These are phyloP conservation scores for Fusarium sp. DNA, from an alignment of 2,329 filamentous ascomycete genomes.

Conservation along the genomic window DNA sequence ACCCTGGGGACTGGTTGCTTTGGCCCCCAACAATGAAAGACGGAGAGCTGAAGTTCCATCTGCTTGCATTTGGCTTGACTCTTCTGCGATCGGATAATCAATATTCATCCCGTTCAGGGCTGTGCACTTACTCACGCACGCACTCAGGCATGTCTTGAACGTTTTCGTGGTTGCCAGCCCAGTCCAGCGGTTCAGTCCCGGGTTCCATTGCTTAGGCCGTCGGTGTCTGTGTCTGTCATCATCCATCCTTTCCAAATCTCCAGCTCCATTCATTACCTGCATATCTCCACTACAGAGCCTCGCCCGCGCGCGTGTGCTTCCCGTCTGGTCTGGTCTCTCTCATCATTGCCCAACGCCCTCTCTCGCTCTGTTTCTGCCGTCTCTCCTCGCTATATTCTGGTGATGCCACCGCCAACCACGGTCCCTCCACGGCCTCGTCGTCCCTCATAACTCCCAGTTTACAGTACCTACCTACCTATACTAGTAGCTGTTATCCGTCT, in stretches of 20 bases:
- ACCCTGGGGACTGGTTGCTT: slow-evolving; percentile 13
- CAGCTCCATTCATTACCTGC: slow-evolving; percentile 34
- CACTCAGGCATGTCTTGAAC: no score
- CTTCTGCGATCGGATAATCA: no score
- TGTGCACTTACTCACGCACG: no score
- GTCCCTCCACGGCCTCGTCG: background rate
- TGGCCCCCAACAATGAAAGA: slow-evolving; percentile 6
- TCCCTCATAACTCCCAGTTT: background rate
- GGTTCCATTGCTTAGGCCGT: no score
- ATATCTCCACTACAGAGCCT: slow-evolving; percentile 38
- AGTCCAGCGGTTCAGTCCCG: no score
- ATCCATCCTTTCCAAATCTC: slow-evolving; percentile 18
- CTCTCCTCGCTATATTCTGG: background rate
- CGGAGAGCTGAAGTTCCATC: no score
- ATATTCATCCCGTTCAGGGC: no score
- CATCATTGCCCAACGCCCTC: background rate
- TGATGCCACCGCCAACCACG: slow-evolving; percentile 6
- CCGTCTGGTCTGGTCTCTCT: background rate
- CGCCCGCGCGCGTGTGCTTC: slow-evolving; percentile 26
- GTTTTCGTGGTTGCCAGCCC: no score
- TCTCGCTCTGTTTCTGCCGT: no score
- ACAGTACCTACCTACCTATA: background rate
- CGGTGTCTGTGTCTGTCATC: no score
- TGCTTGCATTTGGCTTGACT: no score
- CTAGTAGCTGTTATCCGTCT: background rate